Conservation (phyloP, 2,329 filamentous ascomycete genomes). For the Neocatenulostroma microsporum region DNA sequence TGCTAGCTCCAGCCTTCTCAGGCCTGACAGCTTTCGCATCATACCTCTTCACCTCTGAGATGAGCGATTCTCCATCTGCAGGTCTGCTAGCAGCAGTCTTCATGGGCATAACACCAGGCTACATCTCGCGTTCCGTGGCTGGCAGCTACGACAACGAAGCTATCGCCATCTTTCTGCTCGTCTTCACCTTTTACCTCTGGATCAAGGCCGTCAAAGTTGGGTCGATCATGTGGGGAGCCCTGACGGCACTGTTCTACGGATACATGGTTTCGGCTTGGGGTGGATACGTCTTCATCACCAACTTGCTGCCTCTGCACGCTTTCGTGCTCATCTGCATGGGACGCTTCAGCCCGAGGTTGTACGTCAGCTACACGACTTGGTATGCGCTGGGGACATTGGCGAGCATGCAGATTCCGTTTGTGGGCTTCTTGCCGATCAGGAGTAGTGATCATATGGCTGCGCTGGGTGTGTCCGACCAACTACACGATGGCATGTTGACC, state of each 20-base stretch:
- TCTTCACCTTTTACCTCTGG: conserved; percentile 98
- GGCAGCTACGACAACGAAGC: conserved; percentile 99
- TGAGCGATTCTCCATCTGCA: conserved; percentile 90
- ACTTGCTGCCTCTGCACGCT: conserved; percentile 85
- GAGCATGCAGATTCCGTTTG: conserved; percentile 99
- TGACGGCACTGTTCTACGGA: conserved; percentile 93
- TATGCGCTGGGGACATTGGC: conserved; percentile 92
- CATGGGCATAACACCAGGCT: conserved; percentile 96
- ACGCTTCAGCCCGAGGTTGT: conserved; percentile 84
- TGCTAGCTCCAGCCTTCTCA: conserved; percentile 90
- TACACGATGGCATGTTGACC: not conserved
- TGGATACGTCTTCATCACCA: conserved; percentile 99
- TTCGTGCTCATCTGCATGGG: conserved; percentile 97
- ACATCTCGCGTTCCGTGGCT: conserved; percentile 95
- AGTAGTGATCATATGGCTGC: conserved; percentile 99
- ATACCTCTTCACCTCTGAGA: conserved; percentile 93
- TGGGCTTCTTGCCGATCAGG: conserved; percentile 90
- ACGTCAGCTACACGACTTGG: conserved; percentile 97
- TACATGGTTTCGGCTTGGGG: conserved; percentile 99
- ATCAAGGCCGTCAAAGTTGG: conserved; percentile 97
- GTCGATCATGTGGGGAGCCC: conserved; percentile 90
- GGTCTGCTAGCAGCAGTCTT: conserved; percentile 89
- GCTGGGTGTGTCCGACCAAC: conserved; percentile 54
- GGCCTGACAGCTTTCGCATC: conserved; percentile 86
- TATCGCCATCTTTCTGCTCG: conserved; percentile 96